A percentile compares a stretch with the other conserved stretches of the same genome.
These are phyloP conservation scores for Chlamydomonas applanata DNA, from an alignment of 139 green algal genomes.

Conservation along the genomic window DNA sequence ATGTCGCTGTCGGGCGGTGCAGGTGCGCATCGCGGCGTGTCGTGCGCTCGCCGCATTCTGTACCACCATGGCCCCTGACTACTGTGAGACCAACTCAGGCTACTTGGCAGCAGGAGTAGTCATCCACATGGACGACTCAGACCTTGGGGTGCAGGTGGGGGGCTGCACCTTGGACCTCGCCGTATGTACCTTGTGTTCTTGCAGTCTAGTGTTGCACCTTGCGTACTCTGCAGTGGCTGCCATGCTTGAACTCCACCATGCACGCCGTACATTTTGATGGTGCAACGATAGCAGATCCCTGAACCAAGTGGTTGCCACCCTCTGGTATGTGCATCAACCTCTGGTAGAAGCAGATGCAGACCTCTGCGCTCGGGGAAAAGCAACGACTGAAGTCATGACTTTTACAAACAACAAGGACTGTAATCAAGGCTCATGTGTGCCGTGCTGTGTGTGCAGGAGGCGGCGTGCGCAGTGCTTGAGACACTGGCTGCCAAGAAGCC, in stretches of 20 bases:
- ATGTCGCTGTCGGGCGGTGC: too few species aligned
- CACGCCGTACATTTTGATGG: too few species aligned
- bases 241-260: too few species aligned
- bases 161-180: background rate
- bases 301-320: too few species aligned
- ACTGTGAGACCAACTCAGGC: slow-evolving; percentile 65
- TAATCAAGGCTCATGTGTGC: too few species aligned
- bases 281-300: too few species aligned
- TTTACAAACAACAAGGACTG: too few species aligned
- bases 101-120: slow-evolving; percentile 69
- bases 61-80: slow-evolving; percentile 21
- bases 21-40: slow-evolving; percentile 42
- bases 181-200: background rate
- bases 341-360: too few species aligned
- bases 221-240: slow-evolving; percentile 16
- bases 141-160: slow-evolving; percentile 53
- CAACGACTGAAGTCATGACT: too few species aligned
- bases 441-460: slow-evolving; percentile 24
- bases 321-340: too few species aligned
- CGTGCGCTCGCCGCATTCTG: slow-evolving; percentile 50
- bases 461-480: slow-evolving; percentile 47
- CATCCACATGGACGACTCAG: slow-evolving; percentile 80
- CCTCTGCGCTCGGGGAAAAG: too few species aligned
- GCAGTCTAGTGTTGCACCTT: slow-evolving; percentile 1
- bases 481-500: slow-evolving; percentile 42